These are phyloP conservation scores for Lasiodiplodia sp. DNA, from an alignment of 2,329 filamentous ascomycete genomes.

Conservation along the genomic window DNA sequence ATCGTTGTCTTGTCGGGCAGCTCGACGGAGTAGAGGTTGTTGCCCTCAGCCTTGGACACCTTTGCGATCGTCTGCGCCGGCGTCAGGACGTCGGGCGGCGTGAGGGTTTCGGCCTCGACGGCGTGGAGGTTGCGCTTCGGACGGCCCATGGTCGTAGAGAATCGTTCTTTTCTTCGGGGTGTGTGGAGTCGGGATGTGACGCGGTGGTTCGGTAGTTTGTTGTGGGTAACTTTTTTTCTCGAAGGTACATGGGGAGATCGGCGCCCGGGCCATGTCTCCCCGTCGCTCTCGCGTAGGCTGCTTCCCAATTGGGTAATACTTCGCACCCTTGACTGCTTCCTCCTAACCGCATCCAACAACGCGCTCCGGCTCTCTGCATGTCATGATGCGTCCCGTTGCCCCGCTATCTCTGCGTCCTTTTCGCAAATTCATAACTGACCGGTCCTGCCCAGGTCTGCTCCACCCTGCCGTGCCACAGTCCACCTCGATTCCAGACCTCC, in stretches of 20 bases:
- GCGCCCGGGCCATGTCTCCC: neutral
- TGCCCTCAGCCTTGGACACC: conserved; percentile 83
- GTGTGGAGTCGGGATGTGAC: neutral
- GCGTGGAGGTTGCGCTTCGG: conserved; percentile 80
- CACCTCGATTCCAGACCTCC: neutral
- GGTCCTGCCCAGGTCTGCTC: neutral
- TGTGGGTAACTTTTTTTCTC: neutral
- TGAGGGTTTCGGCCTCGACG: conserved; percentile 75
- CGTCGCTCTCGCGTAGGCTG: neutral
- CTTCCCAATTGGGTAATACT: neutral
- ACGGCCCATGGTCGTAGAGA: conserved; percentile 65
- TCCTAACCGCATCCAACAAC: neutral
- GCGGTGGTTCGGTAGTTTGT: neutral
- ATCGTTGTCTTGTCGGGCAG: conserved; percentile 69
- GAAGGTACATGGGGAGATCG: neutral
- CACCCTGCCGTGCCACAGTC: neutral
- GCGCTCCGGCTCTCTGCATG: neutral
- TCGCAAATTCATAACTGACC: neutral
- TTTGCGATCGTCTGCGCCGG: conserved; percentile 72
- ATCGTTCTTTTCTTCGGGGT: neutral
- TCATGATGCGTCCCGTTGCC: neutral
- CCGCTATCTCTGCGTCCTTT: neutral
- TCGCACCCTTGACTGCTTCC: neutral
- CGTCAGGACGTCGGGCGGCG: conserved; percentile 62
- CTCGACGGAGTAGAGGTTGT: conserved; percentile 84